Conservation (phyloP, 2,329 filamentous ascomycete genomes). For the Xylariaceae sp. region DNA sequence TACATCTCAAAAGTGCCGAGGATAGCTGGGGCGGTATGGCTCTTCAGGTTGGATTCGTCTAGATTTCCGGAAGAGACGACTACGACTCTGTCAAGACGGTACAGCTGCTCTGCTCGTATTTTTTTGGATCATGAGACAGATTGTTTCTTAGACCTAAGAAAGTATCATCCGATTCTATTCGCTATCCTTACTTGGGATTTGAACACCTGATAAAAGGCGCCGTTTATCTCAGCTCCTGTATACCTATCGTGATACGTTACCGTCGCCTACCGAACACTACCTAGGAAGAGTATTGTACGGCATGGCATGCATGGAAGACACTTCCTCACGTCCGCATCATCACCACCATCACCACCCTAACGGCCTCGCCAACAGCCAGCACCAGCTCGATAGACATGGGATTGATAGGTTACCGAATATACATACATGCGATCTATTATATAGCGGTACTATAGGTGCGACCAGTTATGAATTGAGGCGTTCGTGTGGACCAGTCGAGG, state of each 20-base stretch:
- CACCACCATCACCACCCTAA: not conserved
- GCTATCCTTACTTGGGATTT: constrained; percentile 10
- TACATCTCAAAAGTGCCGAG: not conserved
- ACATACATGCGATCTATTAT: constrained; percentile 1
- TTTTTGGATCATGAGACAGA: constrained; percentile 1
- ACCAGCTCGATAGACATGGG: not conserved
- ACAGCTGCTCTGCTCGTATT: too few species aligned
- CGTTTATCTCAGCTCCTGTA: constrained; percentile 16
- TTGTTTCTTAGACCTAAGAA: constrained; percentile 5
- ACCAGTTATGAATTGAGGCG: constrained; percentile 12
- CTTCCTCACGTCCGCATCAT: not conserved
- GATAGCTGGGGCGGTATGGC: constrained; percentile 10
- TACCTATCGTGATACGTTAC: constrained; percentile 26
- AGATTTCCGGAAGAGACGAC: constrained; percentile 9
- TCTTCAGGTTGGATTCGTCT: not conserved
- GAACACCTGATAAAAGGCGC: constrained; percentile 20
- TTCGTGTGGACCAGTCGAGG: constrained; percentile 22
- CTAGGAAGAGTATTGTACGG: not conserved
- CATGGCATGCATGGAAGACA: not conserved
- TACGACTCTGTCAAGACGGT: too few species aligned
- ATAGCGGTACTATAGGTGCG: constrained; percentile 8
- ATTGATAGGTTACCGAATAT: constrained; percentile 6
- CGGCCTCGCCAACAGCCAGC: not conserved
- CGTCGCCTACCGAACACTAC: constrained; percentile 6
- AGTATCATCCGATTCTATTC: constrained; percentile 9